Percentiles rank a stretch among this genome's conserved stretches.
Conservation (phyloP, 306 rosid species). For the Quercus gilva region DNA sequence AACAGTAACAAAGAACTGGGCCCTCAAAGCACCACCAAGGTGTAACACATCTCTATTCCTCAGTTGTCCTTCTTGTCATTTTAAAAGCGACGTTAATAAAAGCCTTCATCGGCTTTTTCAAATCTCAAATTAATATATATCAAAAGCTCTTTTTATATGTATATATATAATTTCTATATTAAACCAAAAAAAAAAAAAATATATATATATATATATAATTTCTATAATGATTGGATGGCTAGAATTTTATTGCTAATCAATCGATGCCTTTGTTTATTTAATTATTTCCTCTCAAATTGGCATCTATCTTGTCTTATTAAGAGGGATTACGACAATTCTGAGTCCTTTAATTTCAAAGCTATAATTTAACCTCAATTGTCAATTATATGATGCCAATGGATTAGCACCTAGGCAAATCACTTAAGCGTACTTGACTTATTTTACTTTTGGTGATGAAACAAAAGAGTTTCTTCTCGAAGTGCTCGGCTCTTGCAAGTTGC, state of each 20-base stretch:
- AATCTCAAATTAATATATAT: conserved; percentile 14
- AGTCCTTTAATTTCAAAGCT: neutral
- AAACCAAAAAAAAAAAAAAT: too few relatives aligned
- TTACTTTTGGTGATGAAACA: conserved; percentile 7
- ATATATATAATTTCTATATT: too few relatives aligned
- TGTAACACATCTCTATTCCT: neutral
- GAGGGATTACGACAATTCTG: neutral
- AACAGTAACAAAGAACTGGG: conserved; percentile 6
- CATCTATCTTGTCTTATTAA: conserved; percentile 37
- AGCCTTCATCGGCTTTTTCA: conserved; percentile 4
- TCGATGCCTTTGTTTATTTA: conserved; percentile 15
- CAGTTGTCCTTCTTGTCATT: conserved; percentile 1
- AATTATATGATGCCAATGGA: conserved; percentile 15
- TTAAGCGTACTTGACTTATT: neutral
- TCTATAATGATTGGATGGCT: conserved; percentile 30
- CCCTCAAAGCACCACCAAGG: neutral
- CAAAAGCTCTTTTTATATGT: conserved; percentile 4
- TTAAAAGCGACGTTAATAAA: conserved; percentile 14
- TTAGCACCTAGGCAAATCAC: neutral
- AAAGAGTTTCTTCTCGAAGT: conserved; percentile 11
- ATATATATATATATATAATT: neutral
- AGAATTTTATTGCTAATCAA: conserved; percentile 26
- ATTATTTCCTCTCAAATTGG: conserved; percentile 3
- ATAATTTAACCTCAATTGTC: conserved; percentile 1
- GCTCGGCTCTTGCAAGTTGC: neutral